Evolutionary conservation across 495 filamentous ascomycete species (phyloP).

Genomic region (Penicillium parvum): DNA sequence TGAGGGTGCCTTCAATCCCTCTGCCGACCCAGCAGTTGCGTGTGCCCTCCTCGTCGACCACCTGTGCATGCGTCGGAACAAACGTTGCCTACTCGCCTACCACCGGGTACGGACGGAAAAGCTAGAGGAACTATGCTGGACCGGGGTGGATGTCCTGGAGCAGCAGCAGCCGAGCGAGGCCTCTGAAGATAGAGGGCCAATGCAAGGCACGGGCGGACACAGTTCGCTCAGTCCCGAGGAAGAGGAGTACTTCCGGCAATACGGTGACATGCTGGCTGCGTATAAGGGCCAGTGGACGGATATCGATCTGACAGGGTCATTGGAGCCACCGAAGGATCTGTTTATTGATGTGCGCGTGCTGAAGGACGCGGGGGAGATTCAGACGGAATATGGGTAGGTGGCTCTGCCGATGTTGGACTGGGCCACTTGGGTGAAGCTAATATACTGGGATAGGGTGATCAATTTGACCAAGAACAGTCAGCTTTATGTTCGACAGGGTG

Average conservation of each 20-base stretch:
- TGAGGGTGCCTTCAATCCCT: constrained; percentile 78
- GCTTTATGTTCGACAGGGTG: constrained; percentile 92
- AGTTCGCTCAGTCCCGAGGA: constrained; percentile 95
- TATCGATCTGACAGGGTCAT: constrained; percentile 89
- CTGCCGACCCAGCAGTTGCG: constrained; percentile 75
- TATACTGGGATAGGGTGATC: constrained; percentile 61
- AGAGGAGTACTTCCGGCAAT: constrained; percentile 91
- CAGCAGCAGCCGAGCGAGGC: constrained; percentile 41
- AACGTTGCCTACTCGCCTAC: constrained; percentile 92
- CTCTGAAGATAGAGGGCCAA: constrained; percentile 17
- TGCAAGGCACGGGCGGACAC: constrained; percentile 38
- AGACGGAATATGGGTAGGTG: constrained; percentile 96
- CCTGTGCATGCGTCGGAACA: constrained; percentile 91
- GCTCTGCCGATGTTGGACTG: background rate
- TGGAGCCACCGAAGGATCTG: constrained; percentile 90
- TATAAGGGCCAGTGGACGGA: constrained; percentile 99
- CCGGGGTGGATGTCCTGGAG: constrained; percentile 73
- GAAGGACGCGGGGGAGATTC: constrained; percentile 97
- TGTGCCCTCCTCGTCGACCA: constrained; percentile 90
- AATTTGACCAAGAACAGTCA: constrained; percentile 97
- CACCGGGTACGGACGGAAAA: constrained; percentile 86
- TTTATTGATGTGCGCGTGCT: constrained; percentile 97
- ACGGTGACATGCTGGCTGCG: constrained; percentile 84
- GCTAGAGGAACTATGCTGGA: constrained; percentile 93
- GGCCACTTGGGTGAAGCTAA: constrained; percentile 4